Base-by-base conservation (phyloP, 306 rosid genomes). In the Acacia crassicarpa region DNA sequence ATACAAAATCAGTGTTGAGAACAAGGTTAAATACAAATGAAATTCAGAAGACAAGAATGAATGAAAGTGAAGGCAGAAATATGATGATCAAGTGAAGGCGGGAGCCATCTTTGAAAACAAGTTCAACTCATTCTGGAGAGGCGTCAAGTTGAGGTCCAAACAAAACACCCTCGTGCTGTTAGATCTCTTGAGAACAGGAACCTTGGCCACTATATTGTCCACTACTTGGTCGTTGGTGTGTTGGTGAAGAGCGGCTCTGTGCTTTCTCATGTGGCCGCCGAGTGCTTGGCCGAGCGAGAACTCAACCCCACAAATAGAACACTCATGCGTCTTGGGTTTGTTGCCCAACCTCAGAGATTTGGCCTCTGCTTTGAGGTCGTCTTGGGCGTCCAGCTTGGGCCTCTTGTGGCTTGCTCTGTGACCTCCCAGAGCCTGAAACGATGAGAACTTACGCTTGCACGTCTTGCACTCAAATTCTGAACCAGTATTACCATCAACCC, bases 211-310 rank as follows among this genome's bases (percentile, higher is more conserved):
- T 4, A 84, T 74, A 51, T 51, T 17, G 1, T 33, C 27, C 16
- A 66, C 32, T 30, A 23, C 35, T 9, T 9, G 63, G 65, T 58
- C 1, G 2, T 30, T n/a, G 8, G 12, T 1, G 2, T 49, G 2
- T 2, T 61, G 63, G 15, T 67, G 81, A 19, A 66, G 58, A 22
- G 38, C 0, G 35, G 81, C 73, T 73, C 88, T 90, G 25, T 94
- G 98, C 79, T 87, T 84, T 69, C 93, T 85, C 98, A 92, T 94
- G 80, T 94, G 98, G 0, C 98, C 98, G 0, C 98, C 98, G 9
- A 94, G 71, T 32, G 98, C 98, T 43, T 94, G 98, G 0, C 98
- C 98, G 84, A 89, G 48, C 0, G 89, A 54, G 78, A 94, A 94
- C 74, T 81, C 80, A 15, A 80, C 69, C 1, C 98, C 97, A 68